Evolutionary conservation across 148 eudicot species (phyloP).

Genomic region (Fagopyrum esculentum): DNA sequence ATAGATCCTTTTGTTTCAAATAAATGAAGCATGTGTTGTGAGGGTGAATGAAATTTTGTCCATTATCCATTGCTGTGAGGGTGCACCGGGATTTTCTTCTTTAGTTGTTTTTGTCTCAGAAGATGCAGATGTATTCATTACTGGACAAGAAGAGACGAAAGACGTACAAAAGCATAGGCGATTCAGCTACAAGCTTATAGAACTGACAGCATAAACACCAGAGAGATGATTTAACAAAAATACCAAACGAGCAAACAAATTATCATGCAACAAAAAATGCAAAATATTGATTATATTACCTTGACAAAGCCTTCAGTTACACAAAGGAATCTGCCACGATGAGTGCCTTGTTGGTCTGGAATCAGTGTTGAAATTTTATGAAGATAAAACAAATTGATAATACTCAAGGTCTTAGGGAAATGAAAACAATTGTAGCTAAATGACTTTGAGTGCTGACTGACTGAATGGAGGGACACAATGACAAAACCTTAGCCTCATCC

Average conservation of each 20-base stretch:
- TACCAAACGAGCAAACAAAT: background rate
- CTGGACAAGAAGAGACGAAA: slow-evolving; percentile 19
- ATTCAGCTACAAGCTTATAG: background rate
- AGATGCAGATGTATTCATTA: slow-evolving; percentile 48
- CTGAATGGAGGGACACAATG: slow-evolving; percentile 74
- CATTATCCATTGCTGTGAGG: slow-evolving; percentile 74
- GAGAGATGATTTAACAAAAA: background rate
- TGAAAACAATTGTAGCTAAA: background rate
- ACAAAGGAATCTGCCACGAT: slow-evolving; percentile 79
- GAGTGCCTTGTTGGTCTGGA: slow-evolving; percentile 68
- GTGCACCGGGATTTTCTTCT: slow-evolving; percentile 40
- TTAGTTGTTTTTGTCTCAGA: slow-evolving; percentile 51
- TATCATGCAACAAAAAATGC: slow-evolving; percentile 1
- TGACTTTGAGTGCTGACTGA: slow-evolving; percentile 76
- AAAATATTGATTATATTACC: slow-evolving; percentile 34
- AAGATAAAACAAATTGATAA: slow-evolving; percentile 8
- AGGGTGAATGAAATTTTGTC: slow-evolving; percentile 32
- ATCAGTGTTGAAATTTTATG: slow-evolving; percentile 19
- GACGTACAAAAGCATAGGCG: background rate
- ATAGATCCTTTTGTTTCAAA: slow-evolving; percentile 9
- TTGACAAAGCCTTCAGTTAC: slow-evolving; percentile 72
- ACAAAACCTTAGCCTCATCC: slow-evolving; percentile 78
- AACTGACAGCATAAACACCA: background rate
- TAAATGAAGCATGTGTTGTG: background rate
- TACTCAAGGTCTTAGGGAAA: background rate